phyloP scores from a whole-genome alignment of 768 basidiomycete species.

The Nidularia pulvinata region DNA sequence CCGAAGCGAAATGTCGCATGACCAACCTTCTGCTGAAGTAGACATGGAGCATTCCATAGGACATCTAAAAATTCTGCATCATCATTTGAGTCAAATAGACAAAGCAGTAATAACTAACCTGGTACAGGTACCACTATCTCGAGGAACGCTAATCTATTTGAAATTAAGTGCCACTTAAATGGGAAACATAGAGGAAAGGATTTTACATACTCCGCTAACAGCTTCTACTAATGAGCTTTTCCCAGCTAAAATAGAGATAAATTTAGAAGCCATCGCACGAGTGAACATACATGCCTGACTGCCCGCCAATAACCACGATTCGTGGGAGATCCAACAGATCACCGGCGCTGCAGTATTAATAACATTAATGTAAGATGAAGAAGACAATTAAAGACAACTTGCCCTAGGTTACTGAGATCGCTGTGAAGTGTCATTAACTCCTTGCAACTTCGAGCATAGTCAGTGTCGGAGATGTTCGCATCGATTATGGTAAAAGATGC shows the following conservation, averaged over 20 bases:
- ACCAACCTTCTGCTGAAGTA: slow-evolving; percentile 32
- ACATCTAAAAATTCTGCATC: slow-evolving; percentile 30
- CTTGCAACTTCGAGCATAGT: not conserved
- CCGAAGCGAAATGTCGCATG: slow-evolving; percentile 39
- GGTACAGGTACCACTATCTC: slow-evolving; percentile 63
- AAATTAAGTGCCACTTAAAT: not conserved
- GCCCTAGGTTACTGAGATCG: not conserved
- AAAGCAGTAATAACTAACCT: slow-evolving; percentile 26
- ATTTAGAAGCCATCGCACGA: not conserved
- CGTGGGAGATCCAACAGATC: slow-evolving; percentile 43
- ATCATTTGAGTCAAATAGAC: not conserved
- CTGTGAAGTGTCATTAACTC: not conserved
- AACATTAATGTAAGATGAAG: not conserved
- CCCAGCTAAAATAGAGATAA: slow-evolving; percentile 28
- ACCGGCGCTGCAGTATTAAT: slow-evolving; percentile 23
- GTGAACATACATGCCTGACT: slow-evolving; percentile 36
- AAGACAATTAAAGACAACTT: not conserved
- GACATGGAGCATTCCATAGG: slow-evolving; percentile 55
- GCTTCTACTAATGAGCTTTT: slow-evolving; percentile 64
- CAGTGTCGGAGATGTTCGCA: not conserved
- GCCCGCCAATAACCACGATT: slow-evolving; percentile 55
- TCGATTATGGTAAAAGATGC: not conserved
- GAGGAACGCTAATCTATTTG: slow-evolving; percentile 56
- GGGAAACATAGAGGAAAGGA: not conserved
- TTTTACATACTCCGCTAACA: slow-evolving; percentile 46